Conservation (phyloP, 73 alveolate species). For the Stentor coeruleus region DNA sequence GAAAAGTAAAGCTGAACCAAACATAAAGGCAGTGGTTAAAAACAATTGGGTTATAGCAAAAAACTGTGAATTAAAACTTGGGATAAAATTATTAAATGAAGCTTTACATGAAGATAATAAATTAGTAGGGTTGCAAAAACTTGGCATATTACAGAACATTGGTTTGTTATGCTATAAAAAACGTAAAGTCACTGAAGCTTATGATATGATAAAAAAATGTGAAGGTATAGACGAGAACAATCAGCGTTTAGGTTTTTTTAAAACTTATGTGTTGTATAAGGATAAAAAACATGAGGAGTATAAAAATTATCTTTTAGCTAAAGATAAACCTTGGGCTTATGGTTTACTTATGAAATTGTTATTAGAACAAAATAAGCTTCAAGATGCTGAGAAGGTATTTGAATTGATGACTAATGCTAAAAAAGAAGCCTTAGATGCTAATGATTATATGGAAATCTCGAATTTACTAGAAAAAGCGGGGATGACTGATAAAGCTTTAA, state of each 20-base stretch:
- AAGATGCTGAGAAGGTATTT: slow-evolving; percentile 13
- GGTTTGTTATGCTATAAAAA: not conserved
- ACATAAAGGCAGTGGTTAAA: slow-evolving; percentile 13
- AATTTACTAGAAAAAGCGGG: not conserved
- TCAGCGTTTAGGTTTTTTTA: not conserved
- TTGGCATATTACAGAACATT: not conserved
- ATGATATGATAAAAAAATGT: not conserved
- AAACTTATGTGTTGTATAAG: not conserved
- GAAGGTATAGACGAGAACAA: not conserved
- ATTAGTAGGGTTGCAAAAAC: not conserved
- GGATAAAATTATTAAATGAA: not conserved
- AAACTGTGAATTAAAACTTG: not conserved
- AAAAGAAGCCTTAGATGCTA: not conserved
- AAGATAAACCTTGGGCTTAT: slow-evolving; percentile 23
- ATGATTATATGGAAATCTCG: not conserved
- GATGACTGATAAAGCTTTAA: not conserved
- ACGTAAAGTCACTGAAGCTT: not conserved
- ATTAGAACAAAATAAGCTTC: not conserved
- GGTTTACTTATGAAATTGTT: slow-evolving; percentile 4
- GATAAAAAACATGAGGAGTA: slow-evolving; percentile 17
- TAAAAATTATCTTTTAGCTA: not conserved
- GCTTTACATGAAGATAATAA: not conserved
- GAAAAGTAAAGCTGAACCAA: not conserved
- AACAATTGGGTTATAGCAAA: not conserved
- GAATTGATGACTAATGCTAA: not conserved